These are phyloP conservation scores for Hemisphaericaspora xylofermentans DNA, from an alignment of 1,139 yeast genomes.

Conservation along the genomic window DNA sequence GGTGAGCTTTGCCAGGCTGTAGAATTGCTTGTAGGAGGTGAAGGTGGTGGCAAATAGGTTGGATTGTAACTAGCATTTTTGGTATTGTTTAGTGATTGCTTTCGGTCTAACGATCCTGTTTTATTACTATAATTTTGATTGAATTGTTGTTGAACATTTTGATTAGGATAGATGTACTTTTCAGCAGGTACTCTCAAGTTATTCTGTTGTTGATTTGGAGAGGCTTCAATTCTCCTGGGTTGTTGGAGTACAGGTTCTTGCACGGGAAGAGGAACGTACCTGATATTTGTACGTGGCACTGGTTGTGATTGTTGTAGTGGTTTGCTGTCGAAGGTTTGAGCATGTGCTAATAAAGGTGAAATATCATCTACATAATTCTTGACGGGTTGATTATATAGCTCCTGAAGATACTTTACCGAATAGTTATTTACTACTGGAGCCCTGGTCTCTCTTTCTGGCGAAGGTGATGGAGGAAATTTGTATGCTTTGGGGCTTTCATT, in stretches of 20 bases:
- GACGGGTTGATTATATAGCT: slow-evolving; percentile 23
- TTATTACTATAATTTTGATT: slow-evolving; percentile 5
- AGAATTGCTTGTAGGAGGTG: slow-evolving; percentile 42
- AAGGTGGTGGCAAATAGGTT: slow-evolving; percentile 44
- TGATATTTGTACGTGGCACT: slow-evolving; percentile 14
- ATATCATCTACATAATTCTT: slow-evolving; percentile 38
- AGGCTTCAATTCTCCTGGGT: slow-evolving; percentile 4
- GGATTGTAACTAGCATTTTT: slow-evolving; percentile 16
- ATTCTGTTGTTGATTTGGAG: slow-evolving; percentile 2
- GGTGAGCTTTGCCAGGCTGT: slow-evolving; percentile 44
- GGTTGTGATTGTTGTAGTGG: background rate
- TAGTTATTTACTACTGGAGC: slow-evolving; percentile 29
- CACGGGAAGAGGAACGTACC: slow-evolving; percentile 44
- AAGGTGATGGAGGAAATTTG: slow-evolving; percentile 49
- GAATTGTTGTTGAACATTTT: slow-evolving; percentile 10
- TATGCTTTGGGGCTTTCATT: slow-evolving; percentile 41
- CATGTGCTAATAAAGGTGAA: slow-evolving; percentile 30
- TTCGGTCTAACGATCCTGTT: slow-evolving; percentile 9
- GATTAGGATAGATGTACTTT: slow-evolving; percentile 7
- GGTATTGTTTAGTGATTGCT: slow-evolving; percentile 10
- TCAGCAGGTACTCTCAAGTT: slow-evolving; percentile 4
- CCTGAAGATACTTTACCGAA: slow-evolving; percentile 47
- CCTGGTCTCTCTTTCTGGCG: slow-evolving; percentile 17
- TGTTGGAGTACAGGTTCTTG: slow-evolving; percentile 31
- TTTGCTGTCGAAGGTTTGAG: background rate